Conservation (phyloP, 1,139 yeast genomes). For the Candida albicans region DNA sequence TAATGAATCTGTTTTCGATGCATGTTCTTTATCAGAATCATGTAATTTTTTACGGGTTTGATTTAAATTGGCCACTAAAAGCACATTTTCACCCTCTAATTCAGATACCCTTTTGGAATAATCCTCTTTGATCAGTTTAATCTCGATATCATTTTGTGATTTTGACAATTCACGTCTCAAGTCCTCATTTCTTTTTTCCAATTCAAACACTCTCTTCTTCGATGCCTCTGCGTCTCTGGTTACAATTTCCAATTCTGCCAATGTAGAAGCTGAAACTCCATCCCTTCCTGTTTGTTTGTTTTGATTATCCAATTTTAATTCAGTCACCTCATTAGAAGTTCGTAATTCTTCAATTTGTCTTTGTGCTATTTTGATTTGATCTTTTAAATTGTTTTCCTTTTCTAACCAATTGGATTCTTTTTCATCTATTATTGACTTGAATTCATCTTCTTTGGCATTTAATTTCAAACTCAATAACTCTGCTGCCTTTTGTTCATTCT, state of each 20-base stretch:
- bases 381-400: slow-evolving; percentile 45
- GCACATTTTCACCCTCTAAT: slow-evolving; percentile 66
- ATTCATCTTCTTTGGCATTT: slow-evolving; percentile 63
- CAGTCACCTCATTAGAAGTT: slow-evolving; percentile 55
- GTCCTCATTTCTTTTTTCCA: slow-evolving; percentile 77
- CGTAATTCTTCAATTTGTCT: slow-evolving; percentile 54
- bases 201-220: slow-evolving; percentile 64
- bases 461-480: slow-evolving; percentile 47
- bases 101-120: slow-evolving; percentile 48
- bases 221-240: slow-evolving; percentile 75
- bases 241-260: slow-evolving; percentile 63
- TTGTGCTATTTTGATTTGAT: slow-evolving; percentile 47
- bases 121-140: slow-evolving; percentile 32
- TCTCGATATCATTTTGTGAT: slow-evolving; percentile 45
- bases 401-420: slow-evolving; percentile 61
- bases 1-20: slow-evolving; percentile 31
- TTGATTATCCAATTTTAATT: slow-evolving; percentile 44
- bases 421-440: slow-evolving; percentile 58
- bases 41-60: slow-evolving; percentile 41
- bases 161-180: slow-evolving; percentile 64
- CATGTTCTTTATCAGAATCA: slow-evolving; percentile 33
- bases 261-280: slow-evolving; percentile 23
- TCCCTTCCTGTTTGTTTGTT: slow-evolving; percentile 12
- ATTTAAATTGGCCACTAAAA: slow-evolving; percentile 63
- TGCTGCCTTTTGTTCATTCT: slow-evolving; percentile 59